Conservation (phyloP, 108 stramenopile species). For the Mayamaea pseudoterrestris region DNA sequence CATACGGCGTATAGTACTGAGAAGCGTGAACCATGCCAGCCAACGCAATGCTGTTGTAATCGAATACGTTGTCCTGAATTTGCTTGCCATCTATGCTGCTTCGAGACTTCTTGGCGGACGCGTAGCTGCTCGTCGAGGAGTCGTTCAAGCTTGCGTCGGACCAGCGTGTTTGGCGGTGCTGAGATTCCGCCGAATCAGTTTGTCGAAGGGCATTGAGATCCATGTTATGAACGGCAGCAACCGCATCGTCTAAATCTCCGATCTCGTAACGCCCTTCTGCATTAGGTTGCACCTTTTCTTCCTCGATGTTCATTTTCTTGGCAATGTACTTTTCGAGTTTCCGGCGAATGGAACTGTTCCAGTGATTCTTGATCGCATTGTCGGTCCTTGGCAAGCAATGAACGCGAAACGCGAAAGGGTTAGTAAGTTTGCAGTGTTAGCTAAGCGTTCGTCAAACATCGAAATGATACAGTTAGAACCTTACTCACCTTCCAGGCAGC, state of each 20-base stretch:
- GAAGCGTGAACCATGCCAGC: background rate
- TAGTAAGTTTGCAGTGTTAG: background rate
- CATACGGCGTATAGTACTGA: constrained; percentile 1
- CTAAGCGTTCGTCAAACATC: background rate
- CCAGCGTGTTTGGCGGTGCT: background rate
- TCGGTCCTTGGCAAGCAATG: constrained; percentile 66
- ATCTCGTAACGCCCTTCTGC: constrained; percentile 82
- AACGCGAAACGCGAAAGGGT: background rate
- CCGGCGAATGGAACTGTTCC: constrained; percentile 86
- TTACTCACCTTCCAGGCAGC: constrained; percentile 68
- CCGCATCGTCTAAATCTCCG: constrained; percentile 73
- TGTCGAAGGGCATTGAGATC: too few relatives aligned
- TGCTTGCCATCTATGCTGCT: too few relatives aligned
- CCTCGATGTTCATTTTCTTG: constrained; percentile 35
- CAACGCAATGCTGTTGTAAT: too few relatives aligned
- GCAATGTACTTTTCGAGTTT: constrained; percentile 68
- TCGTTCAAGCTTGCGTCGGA: background rate
- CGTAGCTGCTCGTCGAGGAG: background rate
- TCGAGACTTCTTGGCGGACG: background rate
- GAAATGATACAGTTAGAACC: background rate
- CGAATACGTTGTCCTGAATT: too few relatives aligned
- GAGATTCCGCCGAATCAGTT: too few relatives aligned
- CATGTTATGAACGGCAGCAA: constrained; percentile 59
- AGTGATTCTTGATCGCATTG: constrained; percentile 97
- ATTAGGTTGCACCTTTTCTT: constrained; percentile 24